Percentiles rank a stretch among this genome's conserved stretches.
These are phyloP conservation scores for Coemansia sp. DNA, from an alignment of 192 early-diverging fungal species.

Conservation along the genomic window DNA sequence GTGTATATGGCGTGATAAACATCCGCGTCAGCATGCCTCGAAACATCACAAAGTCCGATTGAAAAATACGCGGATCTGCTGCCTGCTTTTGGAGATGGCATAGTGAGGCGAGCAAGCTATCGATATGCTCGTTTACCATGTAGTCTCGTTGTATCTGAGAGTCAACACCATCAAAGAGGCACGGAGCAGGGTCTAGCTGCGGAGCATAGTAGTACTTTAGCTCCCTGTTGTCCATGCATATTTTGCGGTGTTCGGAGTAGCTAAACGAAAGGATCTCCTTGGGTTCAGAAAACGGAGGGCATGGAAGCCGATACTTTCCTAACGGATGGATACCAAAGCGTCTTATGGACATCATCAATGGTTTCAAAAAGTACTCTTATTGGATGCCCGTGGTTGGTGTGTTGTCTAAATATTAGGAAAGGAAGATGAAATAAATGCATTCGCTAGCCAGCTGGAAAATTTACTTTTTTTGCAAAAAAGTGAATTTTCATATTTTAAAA, in stretches of 20 bases:
- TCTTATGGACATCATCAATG: background rate
- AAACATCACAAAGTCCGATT: slow-evolving; percentile 65
- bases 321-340: slow-evolving; percentile 32
- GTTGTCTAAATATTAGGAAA: no score
- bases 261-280: slow-evolving; percentile 67
- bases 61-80: slow-evolving; percentile 15
- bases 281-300: slow-evolving; percentile 60
- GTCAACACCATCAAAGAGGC: slow-evolving; percentile 69
- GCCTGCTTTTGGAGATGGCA: slow-evolving; percentile 19
- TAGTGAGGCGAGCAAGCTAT: slow-evolving; percentile 72
- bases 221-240: slow-evolving; percentile 59
- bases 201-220: slow-evolving; percentile 42
- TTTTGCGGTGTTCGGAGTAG: slow-evolving; percentile 58
- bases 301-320: slow-evolving; percentile 41
- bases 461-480: no score
- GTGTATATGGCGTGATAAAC: slow-evolving; percentile 73
- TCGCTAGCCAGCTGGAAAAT: no score
- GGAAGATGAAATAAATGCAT: no score
- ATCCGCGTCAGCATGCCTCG: slow-evolving; percentile 91
- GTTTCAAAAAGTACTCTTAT: no score
- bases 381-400: no score
- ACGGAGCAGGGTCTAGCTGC: slow-evolving; percentile 26
- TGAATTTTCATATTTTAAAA: no score
- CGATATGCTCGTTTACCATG: slow-evolving; percentile 70
- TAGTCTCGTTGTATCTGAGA: slow-evolving; percentile 65